Base-by-base conservation (phyloP, 2,329 filamentous ascomycete genomes). In the Davidsoniella virescens region DNA sequence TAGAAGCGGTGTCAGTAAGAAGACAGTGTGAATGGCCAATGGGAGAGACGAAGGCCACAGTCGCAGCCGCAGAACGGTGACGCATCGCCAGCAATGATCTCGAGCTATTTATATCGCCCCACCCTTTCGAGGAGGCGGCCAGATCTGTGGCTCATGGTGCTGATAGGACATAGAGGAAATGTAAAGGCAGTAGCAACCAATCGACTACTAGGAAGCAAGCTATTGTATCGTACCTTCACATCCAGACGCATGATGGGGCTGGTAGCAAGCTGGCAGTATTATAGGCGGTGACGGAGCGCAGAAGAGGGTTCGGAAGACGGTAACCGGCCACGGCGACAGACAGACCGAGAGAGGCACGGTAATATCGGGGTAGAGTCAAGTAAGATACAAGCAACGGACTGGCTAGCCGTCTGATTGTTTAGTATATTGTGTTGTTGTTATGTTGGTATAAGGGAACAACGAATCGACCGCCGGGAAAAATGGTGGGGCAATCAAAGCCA, bases 171-270 rank as follows among this genome's bases (percentile, higher is more conserved):
- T 38, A 39, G 4, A 23, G 44, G 33, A 47, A 38, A 37, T 23
- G 23, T 18, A 47, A 39, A n/a, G 18, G 6, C 29, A 33, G 12
- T 12, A 33, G 29, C 29, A 33, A 2, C 29, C 12, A 9, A 33
- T 33, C 3, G 29, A 12, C 29, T 33, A 4, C 2, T 12, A 6
- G 9, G 29, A 12, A 33, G 29, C 29, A 33, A 4, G 29, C 12
- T 9, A 12, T 33, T 6, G 5, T 17, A 33, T 29, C 44, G 14
- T 52, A 56, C 54, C 54, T 56, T 56, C 23, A 56, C 54, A 52
- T 56, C 54, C 18, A 56, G 51, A 54, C 54, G 54, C 54, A 56
- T 56, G 41, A 49, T 56, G 49, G 50, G 38, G 17, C 50, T 44
- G 29, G 40, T 20, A 38, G 37, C 18, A 44, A 9, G 29, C 29